Evolutionary conservation across 2,329 filamentous ascomycete species (phyloP).

Genomic region (Monilinia fructicola): DNA sequence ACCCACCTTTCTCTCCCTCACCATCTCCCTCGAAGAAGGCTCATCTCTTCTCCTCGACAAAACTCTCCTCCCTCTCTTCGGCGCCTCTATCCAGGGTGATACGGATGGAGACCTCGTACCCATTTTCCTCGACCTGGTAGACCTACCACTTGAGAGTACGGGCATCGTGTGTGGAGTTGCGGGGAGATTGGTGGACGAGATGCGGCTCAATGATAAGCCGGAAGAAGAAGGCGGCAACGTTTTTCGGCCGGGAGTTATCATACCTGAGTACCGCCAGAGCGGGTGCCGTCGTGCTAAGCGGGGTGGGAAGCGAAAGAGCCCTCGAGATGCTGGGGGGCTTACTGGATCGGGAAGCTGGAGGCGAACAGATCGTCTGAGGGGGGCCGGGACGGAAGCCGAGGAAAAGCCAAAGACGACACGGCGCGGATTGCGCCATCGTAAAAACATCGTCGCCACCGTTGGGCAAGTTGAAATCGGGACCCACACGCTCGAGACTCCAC

Average conservation of each 20-base stretch:
- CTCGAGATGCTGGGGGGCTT: constrained; percentile 63
- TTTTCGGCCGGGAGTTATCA: constrained; percentile 68
- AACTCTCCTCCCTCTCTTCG: constrained; percentile 62
- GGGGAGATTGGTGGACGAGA: constrained; percentile 73
- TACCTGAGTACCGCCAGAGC: constrained; percentile 88
- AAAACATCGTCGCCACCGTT: no score
- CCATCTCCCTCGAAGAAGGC: constrained; percentile 69
- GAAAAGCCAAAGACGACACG: no score
- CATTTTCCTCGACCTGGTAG: constrained; percentile 82
- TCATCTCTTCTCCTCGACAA: constrained; percentile 73
- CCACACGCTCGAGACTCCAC: no score
- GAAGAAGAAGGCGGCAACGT: constrained; percentile 4
- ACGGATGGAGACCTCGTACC: constrained; percentile 73
- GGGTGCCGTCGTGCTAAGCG: constrained; percentile 82
- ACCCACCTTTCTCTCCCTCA: constrained; percentile 72
- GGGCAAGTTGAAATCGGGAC: no score
- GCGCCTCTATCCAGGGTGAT: constrained; percentile 73
- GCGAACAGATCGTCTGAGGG: neutral
- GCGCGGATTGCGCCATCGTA: no score
- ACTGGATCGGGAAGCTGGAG: constrained; percentile 27
- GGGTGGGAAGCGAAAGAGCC: constrained; percentile 71
- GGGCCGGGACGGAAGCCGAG: neutral
- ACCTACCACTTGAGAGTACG: constrained; percentile 81
- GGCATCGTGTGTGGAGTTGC: constrained; percentile 95
- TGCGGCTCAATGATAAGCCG: constrained; percentile 43